phyloP scores from a whole-genome alignment of 306 rosid genomes.

The Carpinus fangiana region DNA sequence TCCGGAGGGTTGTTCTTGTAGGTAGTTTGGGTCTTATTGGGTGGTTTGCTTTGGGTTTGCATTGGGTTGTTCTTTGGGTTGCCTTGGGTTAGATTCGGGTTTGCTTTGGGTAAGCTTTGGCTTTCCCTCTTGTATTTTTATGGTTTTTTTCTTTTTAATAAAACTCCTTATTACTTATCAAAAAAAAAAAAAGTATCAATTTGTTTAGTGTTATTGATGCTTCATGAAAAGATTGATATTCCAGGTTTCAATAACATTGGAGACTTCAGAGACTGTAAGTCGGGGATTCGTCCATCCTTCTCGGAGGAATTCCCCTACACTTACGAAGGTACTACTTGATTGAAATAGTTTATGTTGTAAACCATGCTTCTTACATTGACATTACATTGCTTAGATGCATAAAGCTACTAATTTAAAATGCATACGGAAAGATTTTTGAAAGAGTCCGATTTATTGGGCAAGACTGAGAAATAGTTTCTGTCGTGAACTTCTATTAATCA shows the following conservation, averaged over 20 bases:
- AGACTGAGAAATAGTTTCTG: constrained; percentile 12
- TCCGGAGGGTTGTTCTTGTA: too few species aligned
- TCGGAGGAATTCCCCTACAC: constrained; percentile 90
- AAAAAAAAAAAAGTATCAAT: too few species aligned
- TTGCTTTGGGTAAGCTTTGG: too few species aligned
- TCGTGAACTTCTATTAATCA: constrained; percentile 3
- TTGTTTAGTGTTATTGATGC: constrained; percentile 27
- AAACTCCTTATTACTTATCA: too few species aligned
- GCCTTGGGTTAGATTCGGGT: too few species aligned
- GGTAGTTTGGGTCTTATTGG: too few species aligned
- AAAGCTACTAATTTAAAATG: background rate
- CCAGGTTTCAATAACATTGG: constrained; percentile 82
- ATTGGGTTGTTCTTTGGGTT: too few species aligned
- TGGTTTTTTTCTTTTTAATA: too few species aligned
- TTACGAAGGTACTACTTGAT: constrained; percentile 65
- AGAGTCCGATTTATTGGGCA: background rate
- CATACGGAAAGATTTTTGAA: background rate
- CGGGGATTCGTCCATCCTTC: constrained; percentile 82
- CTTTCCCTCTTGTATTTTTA: too few species aligned
- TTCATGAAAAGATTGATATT: constrained; percentile 21
- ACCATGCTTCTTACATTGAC: background rate
- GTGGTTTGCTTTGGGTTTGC: too few species aligned
- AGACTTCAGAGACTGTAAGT: constrained; percentile 89
- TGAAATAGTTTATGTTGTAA: background rate
- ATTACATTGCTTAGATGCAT: background rate